These are phyloP conservation scores for Limonium bicolor DNA, from an alignment of 148 eudicot genomes.

Conservation along the genomic window DNA sequence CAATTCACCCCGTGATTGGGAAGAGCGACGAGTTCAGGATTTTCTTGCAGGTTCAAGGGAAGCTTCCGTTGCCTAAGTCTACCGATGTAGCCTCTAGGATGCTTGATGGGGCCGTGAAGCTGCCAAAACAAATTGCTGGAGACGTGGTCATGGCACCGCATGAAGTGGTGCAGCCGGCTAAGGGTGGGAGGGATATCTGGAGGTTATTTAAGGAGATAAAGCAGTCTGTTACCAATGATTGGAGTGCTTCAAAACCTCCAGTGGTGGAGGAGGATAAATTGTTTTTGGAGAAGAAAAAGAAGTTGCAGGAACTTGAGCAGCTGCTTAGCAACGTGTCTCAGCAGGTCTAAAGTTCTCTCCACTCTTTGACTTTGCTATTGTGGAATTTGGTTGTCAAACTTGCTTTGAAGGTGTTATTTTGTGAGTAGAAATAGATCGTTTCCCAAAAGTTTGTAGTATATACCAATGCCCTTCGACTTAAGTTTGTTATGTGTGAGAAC, in stretches of 20 bases:
- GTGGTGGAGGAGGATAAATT: conserved; percentile 1
- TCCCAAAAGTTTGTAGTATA: too few species aligned
- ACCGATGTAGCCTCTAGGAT: not conserved
- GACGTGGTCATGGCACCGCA: not conserved
- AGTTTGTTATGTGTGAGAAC: too few species aligned
- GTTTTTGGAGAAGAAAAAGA: conserved; percentile 7
- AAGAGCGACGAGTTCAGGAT: conserved; percentile 3
- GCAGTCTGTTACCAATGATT: conserved; percentile 3
- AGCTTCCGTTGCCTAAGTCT: not conserved
- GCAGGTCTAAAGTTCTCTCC: too few species aligned
- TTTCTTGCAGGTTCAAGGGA: not conserved
- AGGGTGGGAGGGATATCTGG: conserved; percentile 3
- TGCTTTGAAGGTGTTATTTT: too few species aligned
- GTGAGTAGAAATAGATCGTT: too few species aligned
- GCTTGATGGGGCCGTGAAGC: conserved; percentile 29
- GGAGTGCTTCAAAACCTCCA: conserved; percentile 1
- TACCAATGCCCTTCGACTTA: too few species aligned
- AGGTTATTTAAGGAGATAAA: conserved; percentile 5
- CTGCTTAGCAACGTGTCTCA: conserved; percentile 1
- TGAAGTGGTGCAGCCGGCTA: not conserved
- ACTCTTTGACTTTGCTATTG: too few species aligned
- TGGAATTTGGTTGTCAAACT: too few species aligned
- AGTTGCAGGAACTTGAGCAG: conserved; percentile 2
- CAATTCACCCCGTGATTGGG: not conserved
- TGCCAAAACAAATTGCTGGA: conserved; percentile 32